phyloP scores from a whole-genome alignment of 495 filamentous ascomycete genomes.

The Gamarada debralockiae region DNA sequence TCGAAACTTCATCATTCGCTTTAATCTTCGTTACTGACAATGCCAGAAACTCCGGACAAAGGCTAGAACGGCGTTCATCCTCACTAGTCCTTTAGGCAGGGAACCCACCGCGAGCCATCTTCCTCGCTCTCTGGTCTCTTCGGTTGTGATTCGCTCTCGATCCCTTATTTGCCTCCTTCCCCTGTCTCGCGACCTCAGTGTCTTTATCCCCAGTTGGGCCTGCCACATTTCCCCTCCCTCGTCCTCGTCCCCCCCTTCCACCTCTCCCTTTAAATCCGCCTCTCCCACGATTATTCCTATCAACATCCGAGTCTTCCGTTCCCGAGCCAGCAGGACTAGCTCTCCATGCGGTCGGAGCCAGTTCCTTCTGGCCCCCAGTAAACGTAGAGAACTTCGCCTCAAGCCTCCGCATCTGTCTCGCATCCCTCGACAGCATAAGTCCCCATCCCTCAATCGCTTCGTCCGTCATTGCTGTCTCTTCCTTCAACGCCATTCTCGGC shows the following conservation, averaged over 20 bases:
- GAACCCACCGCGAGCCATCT: constrained; percentile 59
- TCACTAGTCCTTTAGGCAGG: constrained; percentile 13
- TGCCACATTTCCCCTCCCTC: constrained; percentile 53
- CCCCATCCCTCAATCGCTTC: constrained; percentile 95
- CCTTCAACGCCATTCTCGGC: constrained; percentile 58
- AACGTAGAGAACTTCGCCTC: constrained; percentile 62
- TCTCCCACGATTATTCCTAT: constrained; percentile 31
- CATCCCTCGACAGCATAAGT: constrained; percentile 73
- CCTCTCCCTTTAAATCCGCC: constrained; percentile 49
- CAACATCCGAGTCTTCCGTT: constrained; percentile 40
- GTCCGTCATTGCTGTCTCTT: constrained; percentile 83
- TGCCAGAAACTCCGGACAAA: too few species aligned
- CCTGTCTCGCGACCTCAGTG: constrained; percentile 55
- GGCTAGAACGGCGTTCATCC: too few species aligned
- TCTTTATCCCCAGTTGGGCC: constrained; percentile 55
- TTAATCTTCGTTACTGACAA: too few species aligned
- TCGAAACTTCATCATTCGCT: too few species aligned
- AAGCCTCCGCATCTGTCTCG: constrained; percentile 57
- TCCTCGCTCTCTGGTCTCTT: constrained; percentile 69
- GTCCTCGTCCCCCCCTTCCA: constrained; percentile 43
- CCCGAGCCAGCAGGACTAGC: constrained; percentile 40
- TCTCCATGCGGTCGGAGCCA: constrained; percentile 61
- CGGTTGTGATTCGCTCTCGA: constrained; percentile 62
- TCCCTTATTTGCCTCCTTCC: constrained; percentile 62
- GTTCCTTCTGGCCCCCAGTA: constrained; percentile 52